These are phyloP conservation scores for Boehmeria nivea DNA, from an alignment of 306 rosid species.

Conservation along the genomic window DNA sequence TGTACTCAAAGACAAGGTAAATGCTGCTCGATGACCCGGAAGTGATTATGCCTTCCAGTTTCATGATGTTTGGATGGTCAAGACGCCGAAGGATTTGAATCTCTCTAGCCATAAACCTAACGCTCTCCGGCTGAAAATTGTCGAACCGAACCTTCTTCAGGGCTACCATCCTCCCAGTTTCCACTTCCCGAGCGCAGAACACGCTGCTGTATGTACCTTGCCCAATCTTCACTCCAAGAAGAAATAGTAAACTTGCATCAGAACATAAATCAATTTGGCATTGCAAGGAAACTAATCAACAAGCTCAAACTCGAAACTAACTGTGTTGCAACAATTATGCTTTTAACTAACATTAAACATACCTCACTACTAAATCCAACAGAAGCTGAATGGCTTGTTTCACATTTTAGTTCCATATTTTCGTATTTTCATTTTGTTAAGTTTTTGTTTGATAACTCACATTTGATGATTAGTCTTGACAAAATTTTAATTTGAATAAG, in stretches of 20 bases:
- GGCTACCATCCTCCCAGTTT: slow-evolving; percentile 75
- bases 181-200: slow-evolving; percentile 81
- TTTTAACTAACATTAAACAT: no score
- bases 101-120: slow-evolving; percentile 95
- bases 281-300: slow-evolving; percentile 6
- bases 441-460: no score
- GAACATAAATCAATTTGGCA: not conserved
- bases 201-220: slow-evolving; percentile 99
- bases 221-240: slow-evolving; percentile 52
- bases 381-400: no score
- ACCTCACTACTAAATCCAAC: no score
- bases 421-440: no score
- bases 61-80: slow-evolving; percentile 96
- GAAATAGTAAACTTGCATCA: not conserved
- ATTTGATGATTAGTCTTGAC: no score
- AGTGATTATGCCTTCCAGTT: slow-evolving; percentile 80
- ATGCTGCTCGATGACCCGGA: slow-evolving; percentile 72
- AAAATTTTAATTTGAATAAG: no score
- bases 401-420: no score
- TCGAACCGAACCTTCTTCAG: slow-evolving; percentile 93
- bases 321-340: not conserved
- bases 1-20: slow-evolving; percentile 94
- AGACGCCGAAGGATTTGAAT: slow-evolving; percentile 81
- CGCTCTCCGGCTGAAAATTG: slow-evolving; percentile 83
- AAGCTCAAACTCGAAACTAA: not conserved